These are phyloP conservation scores for Coprinopsis marcescibilis DNA, from an alignment of 768 basidiomycete genomes.

Conservation along the genomic window DNA sequence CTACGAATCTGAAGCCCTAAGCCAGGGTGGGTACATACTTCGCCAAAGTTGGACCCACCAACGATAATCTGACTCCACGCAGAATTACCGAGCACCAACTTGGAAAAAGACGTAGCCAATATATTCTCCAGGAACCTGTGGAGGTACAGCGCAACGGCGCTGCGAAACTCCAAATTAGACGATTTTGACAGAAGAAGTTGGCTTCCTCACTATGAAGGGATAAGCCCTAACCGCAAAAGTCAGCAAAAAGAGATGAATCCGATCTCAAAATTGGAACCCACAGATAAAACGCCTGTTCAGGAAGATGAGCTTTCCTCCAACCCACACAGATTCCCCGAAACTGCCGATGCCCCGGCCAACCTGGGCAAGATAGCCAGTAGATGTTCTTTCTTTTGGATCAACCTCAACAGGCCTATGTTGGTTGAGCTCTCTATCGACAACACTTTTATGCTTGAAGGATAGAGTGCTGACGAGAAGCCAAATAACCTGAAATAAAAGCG, in stretches of 20 bases:
- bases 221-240: constrained; percentile 15
- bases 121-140: constrained; percentile 26
- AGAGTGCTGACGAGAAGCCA: constrained; percentile 24
- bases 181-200: neutral
- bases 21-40: constrained; percentile 11
- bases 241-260: neutral
- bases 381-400: constrained; percentile 10
- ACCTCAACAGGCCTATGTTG: constrained; percentile 18
- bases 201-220: constrained; percentile 22
- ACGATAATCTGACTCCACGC: constrained; percentile 30
- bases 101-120: constrained; percentile 26
- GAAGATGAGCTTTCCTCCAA: constrained; percentile 24
- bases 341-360: constrained; percentile 16
- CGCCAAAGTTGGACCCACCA: constrained; percentile 30
- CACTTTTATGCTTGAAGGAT: constrained; percentile 16
- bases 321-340: constrained; percentile 24
- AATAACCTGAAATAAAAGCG: neutral
- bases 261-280: constrained; percentile 10
- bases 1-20: neutral
- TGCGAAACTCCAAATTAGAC: neutral
- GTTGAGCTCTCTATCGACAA: constrained; percentile 17
- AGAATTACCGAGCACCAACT: constrained; percentile 22
- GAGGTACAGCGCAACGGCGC: constrained; percentile 24
- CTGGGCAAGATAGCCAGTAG: constrained; percentile 20
- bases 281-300: constrained; percentile 23